Evolutionary conservation across 345 rosid species (phyloP), one percentile per base, ranked within the genome.

Genomic region (Populus nigra): DNA sequence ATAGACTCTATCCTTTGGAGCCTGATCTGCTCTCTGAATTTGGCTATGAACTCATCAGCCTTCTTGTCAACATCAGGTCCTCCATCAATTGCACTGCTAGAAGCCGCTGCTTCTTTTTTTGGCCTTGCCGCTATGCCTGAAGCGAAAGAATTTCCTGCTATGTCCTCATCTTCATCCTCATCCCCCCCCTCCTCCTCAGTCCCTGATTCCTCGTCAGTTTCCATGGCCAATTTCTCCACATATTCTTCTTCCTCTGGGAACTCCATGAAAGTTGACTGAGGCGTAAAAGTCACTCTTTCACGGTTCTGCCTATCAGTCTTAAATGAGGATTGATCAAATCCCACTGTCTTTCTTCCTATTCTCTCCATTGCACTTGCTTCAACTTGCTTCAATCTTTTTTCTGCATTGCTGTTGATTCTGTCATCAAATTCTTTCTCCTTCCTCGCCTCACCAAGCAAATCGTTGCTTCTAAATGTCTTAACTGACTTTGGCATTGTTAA

Each of bases 31-130:
- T 96, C 99, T 77, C 99, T 90, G 87, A 94, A 90, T 85, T 89
- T 94, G n/a, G 98, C 94, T 78, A 96, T 96, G 88, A 96, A 96
- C 85, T 92, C 98, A 73, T 88, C 98, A 0, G 99, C 99, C 73
- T 92, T 91, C 94, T 90, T 91, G 71, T 96, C 98, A 20, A 96
- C 99, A 74, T 96, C 99, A 13, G 92, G 92, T 36, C 87, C 90
- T 74, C 78, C 92, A 17, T 87, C 89, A 41, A 79, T 68, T 27
- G 22, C 83, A 68, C 59, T 79, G 76, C 83, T 75, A 7, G 78
- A 78, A 79, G 47, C 69, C 2, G 70, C 79, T 67, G 69, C 90
- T 18, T 55, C 81, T 77, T 80, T 73, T 41, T 35, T 57, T 47
- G 77, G 65, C 20, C 67, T 65, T 1, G 68, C 50, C 22, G 73